A percentile compares a stretch with the other conserved stretches of the same genome.
Evolutionary conservation across 1,139 yeast species (phyloP).

Genomic region (Blastobotrys persicus): DNA sequence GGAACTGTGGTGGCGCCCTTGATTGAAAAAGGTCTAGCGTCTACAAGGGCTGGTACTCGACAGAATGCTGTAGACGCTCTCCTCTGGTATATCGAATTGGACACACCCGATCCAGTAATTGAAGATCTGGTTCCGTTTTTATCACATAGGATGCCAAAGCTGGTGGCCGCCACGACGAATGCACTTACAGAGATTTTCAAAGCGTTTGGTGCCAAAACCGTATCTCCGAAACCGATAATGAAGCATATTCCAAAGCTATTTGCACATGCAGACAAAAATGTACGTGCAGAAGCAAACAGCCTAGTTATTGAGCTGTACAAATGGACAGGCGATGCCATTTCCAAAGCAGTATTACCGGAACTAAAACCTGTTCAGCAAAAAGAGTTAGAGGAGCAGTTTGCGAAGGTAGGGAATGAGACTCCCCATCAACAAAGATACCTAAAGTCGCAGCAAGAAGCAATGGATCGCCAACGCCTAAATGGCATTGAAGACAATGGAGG

Average conservation of each 20-base stretch:
- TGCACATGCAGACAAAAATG: slow-evolving; percentile 83
- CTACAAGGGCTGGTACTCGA: slow-evolving; percentile 75
- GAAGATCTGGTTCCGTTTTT: slow-evolving; percentile 66
- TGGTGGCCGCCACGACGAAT: slow-evolving; percentile 65
- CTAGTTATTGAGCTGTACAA: slow-evolving; percentile 69
- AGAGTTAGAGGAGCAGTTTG: slow-evolving; percentile 72
- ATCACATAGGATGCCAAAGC: slow-evolving; percentile 68
- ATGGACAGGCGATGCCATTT: slow-evolving; percentile 72
- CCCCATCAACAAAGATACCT: slow-evolving; percentile 60
- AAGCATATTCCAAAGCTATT: slow-evolving; percentile 66
- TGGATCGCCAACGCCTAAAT: slow-evolving; percentile 32
- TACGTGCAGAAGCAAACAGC: slow-evolving; percentile 73
- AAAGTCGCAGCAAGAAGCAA: slow-evolving; percentile 47
- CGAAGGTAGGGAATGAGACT: slow-evolving; percentile 44
- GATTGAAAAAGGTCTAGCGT: slow-evolving; percentile 76
- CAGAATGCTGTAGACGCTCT: slow-evolving; percentile 62
- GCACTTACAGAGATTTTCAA: slow-evolving; percentile 57
- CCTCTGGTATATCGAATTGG: slow-evolving; percentile 61
- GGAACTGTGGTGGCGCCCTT: slow-evolving; percentile 54
- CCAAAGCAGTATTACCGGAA: slow-evolving; percentile 59
- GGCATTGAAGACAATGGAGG: slow-evolving; percentile 25
- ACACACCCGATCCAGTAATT: slow-evolving; percentile 61
- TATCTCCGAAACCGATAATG: slow-evolving; percentile 60
- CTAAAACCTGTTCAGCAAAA: slow-evolving; percentile 91
- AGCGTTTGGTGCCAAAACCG: slow-evolving; percentile 68